Evolutionary conservation across 2,329 filamentous ascomycete species (phyloP).

Genomic region (Penicillium glabrum): DNA sequence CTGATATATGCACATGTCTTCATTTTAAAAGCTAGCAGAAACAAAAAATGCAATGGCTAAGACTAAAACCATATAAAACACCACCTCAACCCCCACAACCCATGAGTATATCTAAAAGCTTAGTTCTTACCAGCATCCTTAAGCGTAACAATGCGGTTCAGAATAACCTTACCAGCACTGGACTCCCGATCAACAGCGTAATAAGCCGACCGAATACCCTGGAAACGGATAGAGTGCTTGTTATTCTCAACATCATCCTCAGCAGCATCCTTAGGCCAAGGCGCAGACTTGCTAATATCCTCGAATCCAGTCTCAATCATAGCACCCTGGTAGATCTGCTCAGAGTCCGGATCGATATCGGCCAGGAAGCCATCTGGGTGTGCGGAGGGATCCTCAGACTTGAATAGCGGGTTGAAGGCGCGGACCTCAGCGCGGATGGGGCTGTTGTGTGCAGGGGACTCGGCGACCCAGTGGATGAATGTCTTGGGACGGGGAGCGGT

Average conservation of each 20-base stretch:
- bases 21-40: neutral
- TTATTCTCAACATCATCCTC: slow-evolving; percentile 48
- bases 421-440: slow-evolving; percentile 69
- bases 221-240: slow-evolving; percentile 79
- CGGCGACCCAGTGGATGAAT: slow-evolving; percentile 84
- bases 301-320: slow-evolving; percentile 81
- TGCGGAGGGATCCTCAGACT: slow-evolving; percentile 76
- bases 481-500: slow-evolving; percentile 67
- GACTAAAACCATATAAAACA: neutral
- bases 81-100: neutral
- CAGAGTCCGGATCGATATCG: slow-evolving; percentile 81
- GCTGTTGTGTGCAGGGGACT: slow-evolving; percentile 61
- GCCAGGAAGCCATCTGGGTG: slow-evolving; percentile 78
- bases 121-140: slow-evolving; percentile 61
- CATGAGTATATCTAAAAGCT: neutral
- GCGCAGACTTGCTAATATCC: slow-evolving; percentile 70
- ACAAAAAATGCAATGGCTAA: neutral
- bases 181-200: slow-evolving; percentile 70
- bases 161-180: slow-evolving; percentile 73
- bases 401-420: slow-evolving; percentile 81
- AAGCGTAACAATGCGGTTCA: slow-evolving; percentile 89
- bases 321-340: slow-evolving; percentile 74
- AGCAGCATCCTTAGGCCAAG: slow-evolving; percentile 73
- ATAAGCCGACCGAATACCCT: slow-evolving; percentile 78
- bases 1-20: neutral